Evolutionary conservation across 352 stramenopile genomes (phyloP), one percentile per base, ranked within the genome.

Genomic region (Pythium sp.): DNA sequence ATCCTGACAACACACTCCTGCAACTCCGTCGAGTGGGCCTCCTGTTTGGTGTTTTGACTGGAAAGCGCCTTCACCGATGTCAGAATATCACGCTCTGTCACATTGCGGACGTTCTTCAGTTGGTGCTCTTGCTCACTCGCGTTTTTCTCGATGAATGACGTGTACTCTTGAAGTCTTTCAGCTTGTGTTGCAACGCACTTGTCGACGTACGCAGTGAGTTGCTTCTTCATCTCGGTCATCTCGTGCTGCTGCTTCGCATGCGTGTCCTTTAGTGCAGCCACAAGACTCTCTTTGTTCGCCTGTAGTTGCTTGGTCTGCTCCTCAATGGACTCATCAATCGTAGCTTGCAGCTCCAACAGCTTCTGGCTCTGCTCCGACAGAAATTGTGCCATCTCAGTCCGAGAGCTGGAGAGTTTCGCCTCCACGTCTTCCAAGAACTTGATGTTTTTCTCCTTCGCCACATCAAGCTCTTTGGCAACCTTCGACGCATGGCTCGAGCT

Each of bases 301-400:
- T 76, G 60, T 14, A 89, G 64, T 54, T 86, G 71, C 28, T 78
- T 79, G 15, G 59, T 63, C 51, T 87, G 81, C 26, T 80, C 79
- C 20, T 78, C 65, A 18, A 89, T 76, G 30, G 77, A 82, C 46
- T 74, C 76, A 34, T 84, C 75, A 18, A 89, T 82, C 41, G 70
- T 61, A 3, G 73, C 65, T 62, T 89, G 77, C 7, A 87, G 59
- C 54, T 85, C 75, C 22, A 82, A 32, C 65, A 89, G 61, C 34
- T 81, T 81, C 54, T 84, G 59, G 64, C 70, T 80, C 46, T 87
- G 79, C 34, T 82, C 78, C 7, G 38, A 69, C 9, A 89, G 28
- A 32, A 89, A 89, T 38, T 49, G 69, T 24, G 61, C 62, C 56
- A 80, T 64, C 47, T 85, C 75, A 26, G 59, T 62, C 5, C 78